Conservation (phyloP, 257 asterid genomes). For the Jacaranda mimosifolia region DNA sequence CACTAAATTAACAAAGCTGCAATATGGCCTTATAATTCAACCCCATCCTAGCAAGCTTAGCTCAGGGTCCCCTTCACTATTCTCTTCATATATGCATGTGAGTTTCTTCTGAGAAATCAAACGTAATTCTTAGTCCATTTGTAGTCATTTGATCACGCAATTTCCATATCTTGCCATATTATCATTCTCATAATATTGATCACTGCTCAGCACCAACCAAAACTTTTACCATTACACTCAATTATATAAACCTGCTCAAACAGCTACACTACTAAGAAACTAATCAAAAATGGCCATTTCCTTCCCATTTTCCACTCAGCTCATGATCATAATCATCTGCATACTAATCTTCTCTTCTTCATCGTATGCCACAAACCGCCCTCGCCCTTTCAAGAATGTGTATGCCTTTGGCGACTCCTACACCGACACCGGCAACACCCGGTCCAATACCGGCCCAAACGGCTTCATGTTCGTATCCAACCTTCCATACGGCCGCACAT, state of each 20-base stretch:
- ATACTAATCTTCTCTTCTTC: background rate
- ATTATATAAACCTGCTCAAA: slow-evolving; percentile 24
- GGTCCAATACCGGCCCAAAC: slow-evolving; percentile 69
- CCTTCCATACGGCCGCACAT: slow-evolving; percentile 82
- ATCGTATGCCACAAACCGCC: background rate
- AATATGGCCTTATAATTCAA: background rate
- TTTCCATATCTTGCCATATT: background rate
- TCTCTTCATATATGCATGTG: background rate
- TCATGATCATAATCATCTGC: background rate
- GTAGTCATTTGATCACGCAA: background rate
- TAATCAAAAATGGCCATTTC: slow-evolving; percentile 17
- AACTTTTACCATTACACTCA: background rate
- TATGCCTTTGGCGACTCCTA: slow-evolving; percentile 92
- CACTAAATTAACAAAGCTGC: background rate
- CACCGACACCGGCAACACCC: slow-evolving; percentile 96
- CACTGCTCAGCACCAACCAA: background rate
- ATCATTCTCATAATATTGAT: background rate
- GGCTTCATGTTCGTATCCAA: slow-evolving; percentile 76
- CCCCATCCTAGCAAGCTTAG: background rate
- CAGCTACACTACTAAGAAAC: background rate
- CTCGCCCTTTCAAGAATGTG: slow-evolving; percentile 56
- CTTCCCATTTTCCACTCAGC: background rate
- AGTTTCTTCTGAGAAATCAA: background rate
- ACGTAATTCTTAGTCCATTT: background rate
- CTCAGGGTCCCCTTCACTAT: background rate